Conservation (phyloP, 2,329 filamentous ascomycete species). For the Aspergillus quadrilineatus region DNA sequence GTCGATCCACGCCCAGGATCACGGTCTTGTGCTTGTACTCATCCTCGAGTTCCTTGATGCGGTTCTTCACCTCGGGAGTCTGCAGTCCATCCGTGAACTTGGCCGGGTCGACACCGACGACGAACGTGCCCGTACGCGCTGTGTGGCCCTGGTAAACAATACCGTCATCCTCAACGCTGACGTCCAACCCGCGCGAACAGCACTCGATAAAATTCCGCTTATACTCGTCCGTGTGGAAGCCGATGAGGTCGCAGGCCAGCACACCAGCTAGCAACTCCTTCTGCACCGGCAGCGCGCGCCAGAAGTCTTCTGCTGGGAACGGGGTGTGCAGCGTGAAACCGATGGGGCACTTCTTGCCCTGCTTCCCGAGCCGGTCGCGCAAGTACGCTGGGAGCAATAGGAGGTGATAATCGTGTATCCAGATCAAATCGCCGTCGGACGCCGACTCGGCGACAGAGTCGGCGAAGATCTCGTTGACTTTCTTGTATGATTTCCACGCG, state of each 20-base stretch:
- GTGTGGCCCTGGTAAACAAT: constrained; percentile 79
- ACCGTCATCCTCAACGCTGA: constrained; percentile 65
- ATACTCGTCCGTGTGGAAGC: constrained; percentile 99
- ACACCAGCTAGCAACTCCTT: constrained; percentile 79
- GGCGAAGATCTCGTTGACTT: constrained; percentile 86
- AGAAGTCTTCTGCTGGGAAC: constrained; percentile 90
- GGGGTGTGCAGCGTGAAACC: constrained; percentile 95
- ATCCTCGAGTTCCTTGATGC: constrained; percentile 72
- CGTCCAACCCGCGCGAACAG: constrained; percentile 72
- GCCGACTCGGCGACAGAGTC: constrained; percentile 77
- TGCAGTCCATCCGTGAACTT: constrained; percentile 74
- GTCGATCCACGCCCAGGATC: constrained; percentile 86
- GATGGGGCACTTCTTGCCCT: constrained; percentile 70
- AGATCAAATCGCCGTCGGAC: constrained; percentile 82
- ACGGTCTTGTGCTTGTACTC: constrained; percentile 89
- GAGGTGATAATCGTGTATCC: constrained; percentile 95
- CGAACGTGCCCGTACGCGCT: constrained; percentile 83
- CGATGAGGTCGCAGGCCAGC: constrained; percentile 83
- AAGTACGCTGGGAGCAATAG: constrained; percentile 88
- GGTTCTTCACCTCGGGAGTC: constrained; percentile 59
- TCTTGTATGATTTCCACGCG: constrained; percentile 81
- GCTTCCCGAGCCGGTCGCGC: too few species aligned
- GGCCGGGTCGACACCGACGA: constrained; percentile 91
- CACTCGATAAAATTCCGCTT: constrained; percentile 80
- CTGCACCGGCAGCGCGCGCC: constrained; percentile 83